A percentile compares a stretch with the other conserved stretches of the same genome.
Evolutionary conservation across 306 rosid species (phyloP).

Genomic region (Rubus parviflorus): DNA sequence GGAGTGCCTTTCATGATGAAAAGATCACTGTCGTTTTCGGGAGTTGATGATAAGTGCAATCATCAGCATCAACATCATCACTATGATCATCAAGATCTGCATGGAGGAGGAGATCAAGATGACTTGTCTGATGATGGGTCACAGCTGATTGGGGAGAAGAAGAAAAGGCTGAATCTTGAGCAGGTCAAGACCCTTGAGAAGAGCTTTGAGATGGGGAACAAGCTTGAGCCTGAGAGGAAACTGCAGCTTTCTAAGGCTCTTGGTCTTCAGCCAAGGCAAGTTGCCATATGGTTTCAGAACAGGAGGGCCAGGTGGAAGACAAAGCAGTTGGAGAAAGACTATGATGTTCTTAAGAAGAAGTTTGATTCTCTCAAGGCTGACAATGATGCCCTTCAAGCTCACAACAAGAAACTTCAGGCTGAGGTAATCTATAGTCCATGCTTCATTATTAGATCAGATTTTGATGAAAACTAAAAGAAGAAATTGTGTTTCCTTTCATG

Average conservation of each 20-base stretch:
- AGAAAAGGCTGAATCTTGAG: constrained; percentile 76
- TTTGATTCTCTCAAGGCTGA: constrained; percentile 77
- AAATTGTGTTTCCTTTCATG: background rate
- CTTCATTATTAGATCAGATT: background rate
- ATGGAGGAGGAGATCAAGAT: constrained; percentile 49
- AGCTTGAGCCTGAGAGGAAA: constrained; percentile 94
- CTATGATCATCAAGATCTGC: constrained; percentile 8
- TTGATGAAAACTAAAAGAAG: background rate
- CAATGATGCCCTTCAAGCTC: constrained; percentile 72
- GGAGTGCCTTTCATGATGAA: constrained; percentile 65
- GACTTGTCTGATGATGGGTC: constrained; percentile 88
- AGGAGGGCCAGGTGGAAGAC: constrained; percentile 97
- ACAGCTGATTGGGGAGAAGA: constrained; percentile 76
- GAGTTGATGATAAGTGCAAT: constrained; percentile 49
- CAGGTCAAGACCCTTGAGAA: constrained; percentile 92
- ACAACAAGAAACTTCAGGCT: constrained; percentile 67
- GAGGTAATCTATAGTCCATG: constrained; percentile 46
- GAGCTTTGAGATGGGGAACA: constrained; percentile 89
- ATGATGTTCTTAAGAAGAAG: constrained; percentile 73
- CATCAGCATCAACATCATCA: background rate
- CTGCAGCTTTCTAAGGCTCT: constrained; percentile 78
- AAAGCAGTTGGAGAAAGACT: constrained; percentile 83
- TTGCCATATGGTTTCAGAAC: constrained; percentile 96
- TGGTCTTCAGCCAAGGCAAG: constrained; percentile 82
- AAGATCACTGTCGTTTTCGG: constrained; percentile 88